These are phyloP conservation scores for Plasmodium cynomolgi DNA, from an alignment of 169 alveolate genomes.

Conservation along the genomic window DNA sequence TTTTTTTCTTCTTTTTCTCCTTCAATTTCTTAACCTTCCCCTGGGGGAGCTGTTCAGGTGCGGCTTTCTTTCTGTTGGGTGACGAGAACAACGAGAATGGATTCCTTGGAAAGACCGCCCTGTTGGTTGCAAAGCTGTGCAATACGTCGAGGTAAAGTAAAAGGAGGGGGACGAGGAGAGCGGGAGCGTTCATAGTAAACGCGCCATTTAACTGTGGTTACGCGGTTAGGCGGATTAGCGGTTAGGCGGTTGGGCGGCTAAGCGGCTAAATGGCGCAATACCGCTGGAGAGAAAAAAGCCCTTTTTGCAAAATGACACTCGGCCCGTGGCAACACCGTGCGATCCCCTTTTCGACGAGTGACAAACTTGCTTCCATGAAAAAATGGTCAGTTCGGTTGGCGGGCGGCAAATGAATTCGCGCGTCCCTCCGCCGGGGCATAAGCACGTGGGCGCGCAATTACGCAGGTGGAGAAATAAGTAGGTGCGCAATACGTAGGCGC, in stretches of 20 bases:
- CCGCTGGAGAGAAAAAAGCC: background rate
- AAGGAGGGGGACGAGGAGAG: background rate
- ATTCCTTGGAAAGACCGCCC: background rate
- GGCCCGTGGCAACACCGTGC: background rate
- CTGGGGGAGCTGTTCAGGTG: background rate
- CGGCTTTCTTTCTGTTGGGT: conserved; percentile 1
- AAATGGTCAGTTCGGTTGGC: background rate
- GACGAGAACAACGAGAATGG: background rate
- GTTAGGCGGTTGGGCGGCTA: background rate
- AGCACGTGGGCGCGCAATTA: background rate
- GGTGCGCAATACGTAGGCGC: no score
- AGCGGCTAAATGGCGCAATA: background rate
- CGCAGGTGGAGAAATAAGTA: background rate
- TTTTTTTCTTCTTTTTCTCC: conserved; percentile 3
- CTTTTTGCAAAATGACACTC: background rate
- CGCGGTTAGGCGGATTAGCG: background rate
- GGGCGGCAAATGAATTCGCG: background rate
- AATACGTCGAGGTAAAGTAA: conserved; percentile 16
- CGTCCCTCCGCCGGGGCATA: background rate
- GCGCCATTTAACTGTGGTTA: conserved; percentile 12
- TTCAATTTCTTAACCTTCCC: background rate
- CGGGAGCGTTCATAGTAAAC: conserved; percentile 34
- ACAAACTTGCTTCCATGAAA: background rate
- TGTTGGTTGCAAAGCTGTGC: conserved; percentile 34
- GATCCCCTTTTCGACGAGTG: background rate